Evolutionary conservation across 148 eudicot species (phyloP).

Genomic region (Arctostaphylos glauca): DNA sequence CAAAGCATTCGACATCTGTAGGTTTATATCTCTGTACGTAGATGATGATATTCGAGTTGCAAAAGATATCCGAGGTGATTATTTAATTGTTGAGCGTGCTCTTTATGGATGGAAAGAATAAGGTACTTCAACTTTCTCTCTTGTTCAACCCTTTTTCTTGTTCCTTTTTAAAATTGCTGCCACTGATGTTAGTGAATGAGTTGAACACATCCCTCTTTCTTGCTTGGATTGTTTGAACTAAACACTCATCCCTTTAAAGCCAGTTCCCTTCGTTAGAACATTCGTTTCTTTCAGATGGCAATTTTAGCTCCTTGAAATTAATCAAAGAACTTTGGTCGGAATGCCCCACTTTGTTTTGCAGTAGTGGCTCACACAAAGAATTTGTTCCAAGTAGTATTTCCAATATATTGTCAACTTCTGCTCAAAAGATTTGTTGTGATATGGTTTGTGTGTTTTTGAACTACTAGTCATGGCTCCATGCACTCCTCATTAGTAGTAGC

Average conservation of each 20-base stretch:
- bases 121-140: conserved; percentile 16
- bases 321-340: conserved; percentile 3
- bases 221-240: conserved; percentile 5
- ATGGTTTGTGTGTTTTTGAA: neutral
- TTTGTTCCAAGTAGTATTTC: neutral
- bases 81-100: conserved; percentile 59
- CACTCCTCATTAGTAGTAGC: neutral
- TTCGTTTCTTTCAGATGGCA: neutral
- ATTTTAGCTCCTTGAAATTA: neutral
- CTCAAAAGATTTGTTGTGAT: neutral
- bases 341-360: neutral
- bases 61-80: conserved; percentile 62
- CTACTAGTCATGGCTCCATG: neutral
- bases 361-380: neutral
- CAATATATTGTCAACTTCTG: neutral
- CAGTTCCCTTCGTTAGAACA: neutral
- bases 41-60: conserved; percentile 59
- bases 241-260: neutral
- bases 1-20: conserved; percentile 17
- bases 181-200: neutral
- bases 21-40: conserved; percentile 55
- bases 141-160: neutral
- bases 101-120: conserved; percentile 61
- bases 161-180: neutral
- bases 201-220: neutral